Evolutionary conservation across 768 basidiomycete species (phyloP), one percentile per base, ranked within the genome.

Genomic region (Basidioascus undulatus): DNA sequence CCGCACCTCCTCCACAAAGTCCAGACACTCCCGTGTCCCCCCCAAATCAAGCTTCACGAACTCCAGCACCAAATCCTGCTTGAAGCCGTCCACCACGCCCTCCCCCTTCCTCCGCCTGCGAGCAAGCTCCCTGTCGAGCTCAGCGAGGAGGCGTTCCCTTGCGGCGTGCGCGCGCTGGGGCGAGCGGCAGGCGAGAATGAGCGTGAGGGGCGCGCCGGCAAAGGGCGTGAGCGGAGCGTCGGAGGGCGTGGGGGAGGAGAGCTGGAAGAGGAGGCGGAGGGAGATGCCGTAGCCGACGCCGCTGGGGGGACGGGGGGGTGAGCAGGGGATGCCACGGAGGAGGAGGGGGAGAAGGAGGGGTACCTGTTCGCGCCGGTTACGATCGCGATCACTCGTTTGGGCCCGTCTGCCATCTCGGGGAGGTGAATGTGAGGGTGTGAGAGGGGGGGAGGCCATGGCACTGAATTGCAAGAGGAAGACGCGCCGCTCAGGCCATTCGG

Each of bases 211-310:
- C 15, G 65, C 61, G 49, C 63, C 70, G 7, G 57, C 55, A 11
- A 45, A n/a, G 35, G 69, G 18, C 56, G 42, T 39, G 31, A 47
- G 49, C 15, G 26, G 52, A 1, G 67, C 64, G 48, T 78, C 73
- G 11, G 64, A 57, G 5, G 69, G 68, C 42, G 52, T 53, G 12
- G 54, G 51, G 32, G 62, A 60, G n/a, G 68, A 68, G 15, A 83
- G 61, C 49, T 81, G 74, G 48, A 63, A 57, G 34, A 86, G 63
- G 6, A 86, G 65, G 35, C 82, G 73, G 45, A 74, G 70, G 59
- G 79, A 82, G 33, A 78, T 74, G 11, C 77, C 79, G 54, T 75
- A 77, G 13, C 82, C 82, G 15, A 86, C 65, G 42, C 82, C 82
- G 30, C 81, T 84, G 53, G 3, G 47, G 35, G 45, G 36, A 35